Evolutionary conservation across 2,329 filamentous ascomycete genomes (phyloP), one percentile per base, ranked within the genome.

Genomic region (Lecanicillium sp.): DNA sequence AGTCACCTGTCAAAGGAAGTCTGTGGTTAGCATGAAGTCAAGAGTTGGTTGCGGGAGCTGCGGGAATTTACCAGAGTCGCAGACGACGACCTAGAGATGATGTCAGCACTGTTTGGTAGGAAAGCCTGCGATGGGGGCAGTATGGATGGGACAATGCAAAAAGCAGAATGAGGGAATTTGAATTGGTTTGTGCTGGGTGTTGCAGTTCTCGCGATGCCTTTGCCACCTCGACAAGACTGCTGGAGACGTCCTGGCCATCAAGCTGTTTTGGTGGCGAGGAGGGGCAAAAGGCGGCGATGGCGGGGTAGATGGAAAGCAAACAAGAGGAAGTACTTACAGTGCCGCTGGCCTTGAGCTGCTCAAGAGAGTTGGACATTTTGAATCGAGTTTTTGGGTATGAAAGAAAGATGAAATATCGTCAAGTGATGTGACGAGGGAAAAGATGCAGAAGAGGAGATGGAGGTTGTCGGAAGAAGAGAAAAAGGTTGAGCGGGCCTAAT

Each of bases 331-430:
- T 49, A 84, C 86, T 72, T 77, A 90, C 87, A 64, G 90, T 95
- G 81, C 90, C 90, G 67, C 86, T 69, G 74, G 86, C 82, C 79
- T 95, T 95, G 67, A 95, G 80, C 74, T 95, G 88, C 64, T 95
- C 90, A 61, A 95, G 84, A 69, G 88, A 87, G 70, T 74, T 84
- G 69, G 86, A 71, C 88, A 94, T 94, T 71, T 58, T 57, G 51
- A 30, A n/a, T 20, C 29, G 29, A 20, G 20, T 40, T 4, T 24
- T 49, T 44, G 30, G 32, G 36, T 44, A 44, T 20, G 14, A 12
- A 49, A 11, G 19, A 24, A 47, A 39, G 39, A 35, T 21, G 35
- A 50, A 40, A 19, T 33, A 30, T 44, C 24, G 44, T 54, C 42
- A 33, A 35, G 38, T 23, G 21, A 29, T 33, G 47, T 38, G 21